These are phyloP conservation scores for Cladophialophora exuberans DNA, from an alignment of 2,329 filamentous ascomycete genomes.

Conservation along the genomic window DNA sequence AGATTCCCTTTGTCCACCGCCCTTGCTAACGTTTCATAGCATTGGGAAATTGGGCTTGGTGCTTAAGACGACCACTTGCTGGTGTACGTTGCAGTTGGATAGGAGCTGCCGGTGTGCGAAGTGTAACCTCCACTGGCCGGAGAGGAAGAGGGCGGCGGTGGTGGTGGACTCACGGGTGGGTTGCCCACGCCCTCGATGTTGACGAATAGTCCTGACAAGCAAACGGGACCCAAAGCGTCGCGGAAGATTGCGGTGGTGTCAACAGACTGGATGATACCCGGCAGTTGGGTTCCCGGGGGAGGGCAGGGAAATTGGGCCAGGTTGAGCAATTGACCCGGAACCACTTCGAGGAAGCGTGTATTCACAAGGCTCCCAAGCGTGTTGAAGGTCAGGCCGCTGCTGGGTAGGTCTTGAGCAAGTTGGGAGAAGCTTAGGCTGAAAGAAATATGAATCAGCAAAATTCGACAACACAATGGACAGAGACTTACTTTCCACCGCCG, in stretches of 20 bases:
- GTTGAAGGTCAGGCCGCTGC: conserved; percentile 8
- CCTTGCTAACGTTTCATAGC: no score
- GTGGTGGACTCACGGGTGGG: conserved; percentile 3
- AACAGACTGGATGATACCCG: conserved; percentile 3
- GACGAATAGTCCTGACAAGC: conserved; percentile 8
- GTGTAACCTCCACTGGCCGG: background rate
- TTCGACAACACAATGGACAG: background rate
- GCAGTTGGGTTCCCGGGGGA: conserved; percentile 6
- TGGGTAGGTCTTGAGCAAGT: conserved; percentile 1
- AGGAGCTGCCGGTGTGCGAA: background rate
- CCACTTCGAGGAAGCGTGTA: background rate
- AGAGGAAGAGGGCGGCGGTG: background rate
- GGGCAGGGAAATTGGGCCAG: conserved; percentile 6
- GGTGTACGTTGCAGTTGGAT: background rate
- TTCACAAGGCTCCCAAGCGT: background rate
- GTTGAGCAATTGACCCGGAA: background rate
- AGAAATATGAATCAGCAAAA: background rate
- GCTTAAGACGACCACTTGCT: background rate
- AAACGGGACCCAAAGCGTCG: conserved; percentile 3
- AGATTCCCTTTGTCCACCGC: no score
- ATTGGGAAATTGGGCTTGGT: no score
- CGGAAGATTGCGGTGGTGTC: background rate
- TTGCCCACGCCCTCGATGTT: conserved; percentile 5
- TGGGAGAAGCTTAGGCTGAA: conserved; percentile 6
- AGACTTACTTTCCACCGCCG: conserved; percentile 4